Evolutionary conservation across 306 rosid genomes (phyloP).

Genomic region (Datisca glomerata): DNA sequence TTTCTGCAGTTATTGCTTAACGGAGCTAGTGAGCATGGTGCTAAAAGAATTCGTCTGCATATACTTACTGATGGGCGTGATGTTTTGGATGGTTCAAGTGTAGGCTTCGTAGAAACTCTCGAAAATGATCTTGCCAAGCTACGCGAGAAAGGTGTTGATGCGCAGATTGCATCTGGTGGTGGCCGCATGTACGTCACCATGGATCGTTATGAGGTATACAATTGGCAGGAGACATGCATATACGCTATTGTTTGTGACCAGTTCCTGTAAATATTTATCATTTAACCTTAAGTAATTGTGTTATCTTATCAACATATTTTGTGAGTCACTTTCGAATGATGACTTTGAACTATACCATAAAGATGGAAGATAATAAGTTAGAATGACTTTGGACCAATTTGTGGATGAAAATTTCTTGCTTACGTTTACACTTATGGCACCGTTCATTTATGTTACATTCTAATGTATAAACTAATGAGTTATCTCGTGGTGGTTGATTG

Average conservation of each 20-base stretch:
- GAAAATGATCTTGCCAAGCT: slow-evolving; percentile 62
- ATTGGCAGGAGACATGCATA: no score
- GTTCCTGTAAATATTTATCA: no score
- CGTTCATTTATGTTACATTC: background rate
- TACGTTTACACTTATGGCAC: no score
- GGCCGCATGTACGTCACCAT: slow-evolving; percentile 98
- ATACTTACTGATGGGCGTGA: slow-evolving; percentile 96
- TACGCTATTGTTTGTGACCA: no score
- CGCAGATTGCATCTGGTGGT: slow-evolving; percentile 88
- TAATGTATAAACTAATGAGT: no score
- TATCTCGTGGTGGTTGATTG: background rate
- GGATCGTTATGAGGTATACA: slow-evolving; percentile 89
- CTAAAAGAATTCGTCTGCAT: slow-evolving; percentile 81
- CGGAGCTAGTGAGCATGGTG: slow-evolving; percentile 70
- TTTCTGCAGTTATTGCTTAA: slow-evolving; percentile 67
- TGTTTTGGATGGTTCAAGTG: slow-evolving; percentile 94
- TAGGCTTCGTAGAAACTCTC: slow-evolving; percentile 72
- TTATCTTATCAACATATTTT: no score
- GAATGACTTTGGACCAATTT: no score
- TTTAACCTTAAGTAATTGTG: no score
- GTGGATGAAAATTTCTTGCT: no score
- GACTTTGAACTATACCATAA: no score
- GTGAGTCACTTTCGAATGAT: no score
- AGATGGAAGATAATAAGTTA: no score
- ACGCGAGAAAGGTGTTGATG: slow-evolving; percentile 80